Conservation (phyloP, 192 early-diverging fungal species). For the Backusella psychrophila region DNA sequence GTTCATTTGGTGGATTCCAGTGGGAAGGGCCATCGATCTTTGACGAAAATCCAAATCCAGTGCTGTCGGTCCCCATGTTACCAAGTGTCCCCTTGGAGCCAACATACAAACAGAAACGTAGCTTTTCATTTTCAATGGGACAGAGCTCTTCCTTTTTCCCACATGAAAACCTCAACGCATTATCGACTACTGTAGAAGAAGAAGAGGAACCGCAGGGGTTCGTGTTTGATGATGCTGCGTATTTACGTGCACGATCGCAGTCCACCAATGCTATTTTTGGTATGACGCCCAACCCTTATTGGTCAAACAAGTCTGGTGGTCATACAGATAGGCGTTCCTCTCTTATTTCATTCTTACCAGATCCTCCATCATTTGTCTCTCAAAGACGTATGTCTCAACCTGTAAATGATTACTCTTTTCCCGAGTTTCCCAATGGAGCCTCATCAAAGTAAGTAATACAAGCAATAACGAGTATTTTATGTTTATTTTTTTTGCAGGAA, state of each 20-base stretch:
- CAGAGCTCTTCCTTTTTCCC: conserved; percentile 33
- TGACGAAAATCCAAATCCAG: conserved; percentile 19
- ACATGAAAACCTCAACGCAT: conserved; percentile 12
- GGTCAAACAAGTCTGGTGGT: not conserved
- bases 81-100: conserved; percentile 43
- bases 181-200: conserved; percentile 7
- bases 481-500: not conserved
- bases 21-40: conserved; percentile 8
- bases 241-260: conserved; percentile 8
- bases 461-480: not conserved
- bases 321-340: conserved; percentile 8
- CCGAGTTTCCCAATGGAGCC: conserved; percentile 5
- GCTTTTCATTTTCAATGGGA: conserved; percentile 56
- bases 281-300: not conserved
- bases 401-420: not conserved
- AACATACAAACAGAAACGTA: conserved; percentile 51
- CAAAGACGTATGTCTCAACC: conserved; percentile 35
- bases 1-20: conserved; percentile 9
- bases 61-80: conserved; percentile 41
- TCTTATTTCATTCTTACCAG: conserved; percentile 9
- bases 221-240: not conserved
- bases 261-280: not conserved
- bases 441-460: not conserved
- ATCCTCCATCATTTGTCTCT: conserved; percentile 58
- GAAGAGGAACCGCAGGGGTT: not conserved